A percentile compares a stretch with the other conserved stretches of the same genome.
These are phyloP conservation scores for Strobilomyces confusus DNA, from an alignment of 768 basidiomycete species.

Conservation along the genomic window DNA sequence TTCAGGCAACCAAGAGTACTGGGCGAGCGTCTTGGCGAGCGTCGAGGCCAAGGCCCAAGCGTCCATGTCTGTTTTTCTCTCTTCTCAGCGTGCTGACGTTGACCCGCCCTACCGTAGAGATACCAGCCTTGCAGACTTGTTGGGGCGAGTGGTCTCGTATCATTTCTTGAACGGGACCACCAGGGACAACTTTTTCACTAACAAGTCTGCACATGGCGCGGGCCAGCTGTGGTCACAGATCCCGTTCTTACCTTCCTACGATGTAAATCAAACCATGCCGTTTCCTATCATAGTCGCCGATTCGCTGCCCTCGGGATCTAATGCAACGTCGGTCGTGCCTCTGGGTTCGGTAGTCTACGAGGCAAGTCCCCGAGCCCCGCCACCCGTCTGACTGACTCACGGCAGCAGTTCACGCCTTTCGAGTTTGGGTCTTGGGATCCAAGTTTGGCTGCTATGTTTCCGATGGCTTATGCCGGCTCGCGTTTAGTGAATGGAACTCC, in stretches of 20 bases:
- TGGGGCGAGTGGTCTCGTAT: constrained; percentile 61
- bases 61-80: constrained; percentile 43
- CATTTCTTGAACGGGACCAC: constrained; percentile 71
- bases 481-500: constrained; percentile 54
- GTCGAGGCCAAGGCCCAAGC: constrained; percentile 51
- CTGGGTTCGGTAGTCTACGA: constrained; percentile 53
- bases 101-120: constrained; percentile 36
- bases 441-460: constrained; percentile 63
- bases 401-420: constrained; percentile 49
- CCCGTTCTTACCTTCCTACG: constrained; percentile 46
- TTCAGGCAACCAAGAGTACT: constrained; percentile 47
- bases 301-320: constrained; percentile 45
- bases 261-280: constrained; percentile 43
- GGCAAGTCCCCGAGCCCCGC: constrained; percentile 34
- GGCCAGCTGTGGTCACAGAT: constrained; percentile 66
- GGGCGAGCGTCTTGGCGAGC: constrained; percentile 50
- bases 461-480: constrained; percentile 62
- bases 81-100: not conserved
- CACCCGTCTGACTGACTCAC: constrained; percentile 3
- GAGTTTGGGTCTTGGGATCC: constrained; percentile 78
- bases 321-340: constrained; percentile 37
- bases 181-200: constrained; percentile 55
- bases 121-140: constrained; percentile 63
- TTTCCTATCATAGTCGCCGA: constrained; percentile 66
- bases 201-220: constrained; percentile 61